Evolutionary conservation across 306 rosid species (phyloP).

Genomic region (Dalbergia cultrata): DNA sequence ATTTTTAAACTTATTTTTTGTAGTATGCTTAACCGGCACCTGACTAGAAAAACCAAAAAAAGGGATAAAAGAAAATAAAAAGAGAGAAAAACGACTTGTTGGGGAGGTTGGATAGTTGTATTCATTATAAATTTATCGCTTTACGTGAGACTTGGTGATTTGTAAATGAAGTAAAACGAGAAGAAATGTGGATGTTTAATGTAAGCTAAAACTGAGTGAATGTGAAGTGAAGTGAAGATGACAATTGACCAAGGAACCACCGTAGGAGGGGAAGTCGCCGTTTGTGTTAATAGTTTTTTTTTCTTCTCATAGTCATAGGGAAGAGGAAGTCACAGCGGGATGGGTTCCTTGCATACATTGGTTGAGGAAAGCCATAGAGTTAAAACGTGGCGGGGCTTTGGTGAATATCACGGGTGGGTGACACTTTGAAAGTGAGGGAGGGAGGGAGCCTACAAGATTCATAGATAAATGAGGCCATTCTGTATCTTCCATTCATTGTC

Average conservation of each 20-base stretch:
- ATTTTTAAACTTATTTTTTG: no score
- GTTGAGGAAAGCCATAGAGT: background rate
- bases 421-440: background rate
- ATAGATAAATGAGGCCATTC: background rate
- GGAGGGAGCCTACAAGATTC: conserved; percentile 31
- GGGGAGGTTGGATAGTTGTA: conserved; percentile 7
- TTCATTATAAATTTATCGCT: background rate
- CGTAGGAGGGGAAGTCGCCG: conserved; percentile 47
- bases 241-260: conserved; percentile 51
- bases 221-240: conserved; percentile 31
- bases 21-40: no score
- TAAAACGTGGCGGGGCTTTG: background rate
- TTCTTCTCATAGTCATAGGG: no score
- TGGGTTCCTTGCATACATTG: background rate
- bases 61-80: no score
- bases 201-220: background rate
- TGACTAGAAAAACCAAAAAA: no score
- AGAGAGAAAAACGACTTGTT: no score
- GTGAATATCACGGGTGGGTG: conserved; percentile 26
- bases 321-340: background rate
- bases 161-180: conserved; percentile 29
- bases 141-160: background rate
- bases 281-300: background rate
- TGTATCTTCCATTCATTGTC: conserved; percentile 25
- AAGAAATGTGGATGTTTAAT: background rate